Evolutionary conservation across 441 rosid species (phyloP), one percentile per base, ranked within the genome.

Genomic region (Melastoma candidum): DNA sequence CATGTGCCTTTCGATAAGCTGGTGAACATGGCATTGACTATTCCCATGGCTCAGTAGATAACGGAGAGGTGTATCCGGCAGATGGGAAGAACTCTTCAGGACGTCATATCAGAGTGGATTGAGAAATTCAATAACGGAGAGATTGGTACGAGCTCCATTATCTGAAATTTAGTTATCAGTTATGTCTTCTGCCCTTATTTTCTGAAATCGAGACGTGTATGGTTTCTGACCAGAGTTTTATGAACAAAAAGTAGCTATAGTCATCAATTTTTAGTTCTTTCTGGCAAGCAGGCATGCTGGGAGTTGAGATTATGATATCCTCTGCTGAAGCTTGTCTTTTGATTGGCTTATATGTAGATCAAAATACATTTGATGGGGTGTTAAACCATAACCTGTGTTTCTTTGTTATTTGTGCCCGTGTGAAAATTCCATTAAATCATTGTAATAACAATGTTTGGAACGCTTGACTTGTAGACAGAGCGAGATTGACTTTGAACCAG

Each of bases 401-500:
- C 41, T 32, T 8, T 1, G 22, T 0, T 51, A 51, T n/a, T 12
- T 26, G 22, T 17, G 7, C 6, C 55, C 29, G 11, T 24, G 8
- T 29, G 55, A 29, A 32, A 51, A 51, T 51, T 14, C 7, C 55
- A 13, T 39, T 51, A 36, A 57, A 12, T 32, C 41, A 32, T 4
- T 32, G 41, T 32, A 32, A 32, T 8, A 32, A 32, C 41, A 32
- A 32, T 4, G 41, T 32, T 32, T 6, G 41, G 8, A 32, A 43
- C 17, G 22, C 26, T 12, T 12, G 51, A 53, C 44, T 57, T 3
- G 32, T 24, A 88, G 98, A 88, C 71, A 78, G 92, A 51, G 64
- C 83, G 39, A 74, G 87, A 70, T 63, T 92, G 89, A 80, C 72
- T 11, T 71, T 92, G 59, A 85, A 85, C 71, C 87, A 81, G 26